These are phyloP conservation scores for Xylaria sp. DNA, from an alignment of 2,329 filamentous ascomycete species.

Conservation along the genomic window DNA sequence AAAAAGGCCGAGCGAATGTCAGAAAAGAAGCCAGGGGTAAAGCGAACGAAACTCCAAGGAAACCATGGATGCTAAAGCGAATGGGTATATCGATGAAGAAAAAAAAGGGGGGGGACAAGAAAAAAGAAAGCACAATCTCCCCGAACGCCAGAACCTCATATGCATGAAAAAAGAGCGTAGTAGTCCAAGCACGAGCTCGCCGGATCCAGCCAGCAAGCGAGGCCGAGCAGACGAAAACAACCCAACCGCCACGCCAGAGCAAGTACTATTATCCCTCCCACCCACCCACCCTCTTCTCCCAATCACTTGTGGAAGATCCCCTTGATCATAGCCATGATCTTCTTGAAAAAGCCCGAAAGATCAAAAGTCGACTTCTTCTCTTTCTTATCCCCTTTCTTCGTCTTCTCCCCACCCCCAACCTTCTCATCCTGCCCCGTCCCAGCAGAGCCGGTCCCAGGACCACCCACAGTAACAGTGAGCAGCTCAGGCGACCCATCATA, in stretches of 20 bases:
- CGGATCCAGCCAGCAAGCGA: background rate
- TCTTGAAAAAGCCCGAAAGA: conserved; percentile 25
- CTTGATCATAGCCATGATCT: conserved; percentile 24
- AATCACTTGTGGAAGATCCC: conserved; percentile 31
- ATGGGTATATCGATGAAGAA: conserved; percentile 27
- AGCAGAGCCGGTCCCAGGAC: conserved; percentile 40
- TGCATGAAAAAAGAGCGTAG: background rate
- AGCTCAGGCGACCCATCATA: conserved; percentile 66
- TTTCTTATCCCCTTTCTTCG: conserved; percentile 10
- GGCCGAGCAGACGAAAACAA: background rate
- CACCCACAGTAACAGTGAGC: conserved; percentile 68
- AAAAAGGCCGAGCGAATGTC: background rate
- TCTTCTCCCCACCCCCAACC: conserved; percentile 34
- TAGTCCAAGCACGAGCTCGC: background rate
- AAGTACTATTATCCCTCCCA: background rate
- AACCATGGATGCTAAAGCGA: conserved; percentile 10
- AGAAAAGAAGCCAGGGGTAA: background rate
- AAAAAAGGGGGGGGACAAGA: no score
- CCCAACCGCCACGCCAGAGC: background rate
- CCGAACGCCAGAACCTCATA: conserved; percentile 18
- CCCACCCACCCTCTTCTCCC: background rate
- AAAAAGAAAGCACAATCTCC: background rate
- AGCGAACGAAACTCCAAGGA: background rate
- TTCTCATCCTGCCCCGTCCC: conserved; percentile 4
- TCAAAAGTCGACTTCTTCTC: conserved; percentile 37